Percentiles rank a stretch among this genome's conserved stretches.
These are phyloP conservation scores for Clavispora fructus DNA, from an alignment of 805 yeast species.

Conservation along the genomic window DNA sequence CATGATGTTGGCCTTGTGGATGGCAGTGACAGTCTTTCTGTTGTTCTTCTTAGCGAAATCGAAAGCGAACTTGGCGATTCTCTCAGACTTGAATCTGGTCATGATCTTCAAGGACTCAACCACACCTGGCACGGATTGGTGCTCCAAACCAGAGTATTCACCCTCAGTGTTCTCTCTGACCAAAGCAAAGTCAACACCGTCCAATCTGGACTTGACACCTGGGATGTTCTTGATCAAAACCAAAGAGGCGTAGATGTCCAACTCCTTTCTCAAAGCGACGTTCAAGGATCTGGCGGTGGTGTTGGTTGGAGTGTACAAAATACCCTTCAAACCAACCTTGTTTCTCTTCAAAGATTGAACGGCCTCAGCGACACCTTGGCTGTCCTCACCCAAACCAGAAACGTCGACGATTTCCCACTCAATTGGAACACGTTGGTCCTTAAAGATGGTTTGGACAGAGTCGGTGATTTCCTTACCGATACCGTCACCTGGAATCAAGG, in stretches of 20 bases:
- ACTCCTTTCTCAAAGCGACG: constrained; percentile 93
- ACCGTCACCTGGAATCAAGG: constrained; percentile 97
- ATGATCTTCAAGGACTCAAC: constrained; percentile 95
- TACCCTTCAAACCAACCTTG: constrained; percentile 95
- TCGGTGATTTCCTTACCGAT: constrained; percentile 94
- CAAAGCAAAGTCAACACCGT: constrained; percentile 85
- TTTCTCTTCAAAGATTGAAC: constrained; percentile 89
- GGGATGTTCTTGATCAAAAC: constrained; percentile 92
- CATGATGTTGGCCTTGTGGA: constrained; percentile 99
- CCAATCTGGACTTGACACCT: constrained; percentile 86
- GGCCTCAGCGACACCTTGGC: constrained; percentile 66
- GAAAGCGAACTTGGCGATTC: constrained; percentile 95
- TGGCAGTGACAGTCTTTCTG: constrained; percentile 91
- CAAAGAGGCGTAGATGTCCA: constrained; percentile 91
- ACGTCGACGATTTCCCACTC: constrained; percentile 73
- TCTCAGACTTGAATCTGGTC: constrained; percentile 91
- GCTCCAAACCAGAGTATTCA: constrained; percentile 97
- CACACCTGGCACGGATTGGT: constrained; percentile 95
- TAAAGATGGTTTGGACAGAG: constrained; percentile 86
- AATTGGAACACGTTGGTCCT: constrained; percentile 82
- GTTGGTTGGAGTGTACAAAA: constrained; percentile 83
- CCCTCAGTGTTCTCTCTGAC: constrained; percentile 99
- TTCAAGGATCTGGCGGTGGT: constrained; percentile 79
- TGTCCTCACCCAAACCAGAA: constrained; percentile 37
- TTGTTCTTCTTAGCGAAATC: constrained; percentile 91